Evolutionary conservation across 495 filamentous ascomycete genomes (phyloP), one percentile per base, ranked within the genome.

Genomic region (Darksidea phi): DNA sequence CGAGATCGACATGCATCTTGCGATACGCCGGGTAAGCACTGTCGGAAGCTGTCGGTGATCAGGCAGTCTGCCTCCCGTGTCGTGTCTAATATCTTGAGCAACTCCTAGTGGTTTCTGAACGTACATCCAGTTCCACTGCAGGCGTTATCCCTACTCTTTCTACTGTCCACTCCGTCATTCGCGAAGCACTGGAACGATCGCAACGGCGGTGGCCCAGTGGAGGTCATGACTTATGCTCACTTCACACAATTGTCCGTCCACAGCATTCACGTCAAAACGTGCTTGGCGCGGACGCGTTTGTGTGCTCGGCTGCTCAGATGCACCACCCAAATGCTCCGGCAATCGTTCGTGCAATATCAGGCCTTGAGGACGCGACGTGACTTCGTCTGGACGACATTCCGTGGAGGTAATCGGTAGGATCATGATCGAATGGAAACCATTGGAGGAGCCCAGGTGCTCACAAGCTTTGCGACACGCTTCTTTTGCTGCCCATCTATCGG

Each of bases 391-490:
- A 20, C 13, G 18, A 15, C 13, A 5, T 3, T 32, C 28, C 34
- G 28, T 34, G 28, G 20, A 24, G 49, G n/a, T 13, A 37, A 50
- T 24, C 12, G 63, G 63, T 15, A 66, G 52, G 4, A 66, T 61
- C 46, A 66, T 56, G 51, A 66, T 60, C 1, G 36, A 18, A 7
- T 66, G 63, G 7, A 60, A 26, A 6, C 54, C 51, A 32, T 52
- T 66, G 1, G 42, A 38, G 0, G 17, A 11, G 32, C 34, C 48
- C 6, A 66, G 13, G 37, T 56, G 49, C 1, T 32, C 20, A 41
- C 63, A 66, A 34, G 56, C 63, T 53, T 66, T 66, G 8, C 63
- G 25, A 42, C 56, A 60, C 32, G 63, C 63, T 61, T 66, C 63
- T 32, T 66, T 66, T 25, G 63, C 63, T 20, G 63, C 63, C 63